A percentile compares a stretch with the other conserved stretches of the same genome.
phyloP scores from a whole-genome alignment of 495 filamentous ascomycete species.

The Lasiosphaeriaceae sp. region DNA sequence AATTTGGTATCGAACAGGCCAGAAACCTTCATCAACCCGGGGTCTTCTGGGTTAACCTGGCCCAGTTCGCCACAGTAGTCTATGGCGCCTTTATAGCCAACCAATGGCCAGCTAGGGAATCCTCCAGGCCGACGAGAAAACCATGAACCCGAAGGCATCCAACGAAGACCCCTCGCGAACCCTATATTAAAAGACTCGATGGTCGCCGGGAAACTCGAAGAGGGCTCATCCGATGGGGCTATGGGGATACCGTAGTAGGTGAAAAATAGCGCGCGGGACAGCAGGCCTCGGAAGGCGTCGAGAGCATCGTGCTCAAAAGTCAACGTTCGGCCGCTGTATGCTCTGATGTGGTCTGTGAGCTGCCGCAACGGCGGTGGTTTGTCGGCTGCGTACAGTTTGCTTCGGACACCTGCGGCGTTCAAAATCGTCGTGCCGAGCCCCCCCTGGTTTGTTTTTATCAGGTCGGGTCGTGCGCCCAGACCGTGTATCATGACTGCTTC shows the following conservation, averaged over 20 bases:
- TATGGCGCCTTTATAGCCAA: no score
- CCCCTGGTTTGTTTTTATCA: neutral
- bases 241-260: conserved; percentile 1
- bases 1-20: no score
- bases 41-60: no score
- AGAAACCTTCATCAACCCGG: no score
- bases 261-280: neutral
- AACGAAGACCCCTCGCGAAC: neutral
- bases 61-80: no score
- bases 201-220: neutral
- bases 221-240: neutral
- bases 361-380: neutral
- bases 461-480: no score
- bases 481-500: no score
- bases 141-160: no score
- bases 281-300: conserved; percentile 7
- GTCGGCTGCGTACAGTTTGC: neutral
- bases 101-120: no score
- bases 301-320: neutral
- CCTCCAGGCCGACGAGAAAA: no score
- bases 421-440: neutral
- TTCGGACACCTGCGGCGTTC: neutral
- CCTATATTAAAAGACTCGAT: neutral
- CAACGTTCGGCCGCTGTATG: neutral
- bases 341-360: neutral